Conservation (phyloP, 1,284 basidiomycete species). For the Malassezia nana region DNA sequence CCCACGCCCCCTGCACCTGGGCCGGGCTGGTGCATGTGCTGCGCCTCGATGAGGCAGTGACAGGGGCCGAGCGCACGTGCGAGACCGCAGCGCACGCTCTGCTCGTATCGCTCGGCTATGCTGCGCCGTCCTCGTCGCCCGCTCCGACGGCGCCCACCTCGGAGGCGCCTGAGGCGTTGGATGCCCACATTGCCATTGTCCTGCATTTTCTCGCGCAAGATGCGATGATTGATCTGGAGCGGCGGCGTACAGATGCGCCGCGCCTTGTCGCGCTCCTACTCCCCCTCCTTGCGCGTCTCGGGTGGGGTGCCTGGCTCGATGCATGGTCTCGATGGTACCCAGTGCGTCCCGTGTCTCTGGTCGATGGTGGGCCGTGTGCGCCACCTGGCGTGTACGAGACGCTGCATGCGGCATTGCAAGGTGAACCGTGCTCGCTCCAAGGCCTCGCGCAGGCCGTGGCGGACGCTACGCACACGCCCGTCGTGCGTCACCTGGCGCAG, state of each 20-base stretch:
- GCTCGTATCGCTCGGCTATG: neutral
- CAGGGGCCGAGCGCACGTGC: neutral
- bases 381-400: conserved; percentile 4
- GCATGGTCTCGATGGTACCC: conserved; percentile 12
- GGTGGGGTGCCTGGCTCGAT: conserved; percentile 9
- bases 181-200: conserved; percentile 6
- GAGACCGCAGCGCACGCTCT: neutral
- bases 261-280: conserved; percentile 11
- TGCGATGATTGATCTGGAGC: conserved; percentile 16
- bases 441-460: neutral
- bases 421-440: neutral
- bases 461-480: neutral
- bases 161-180: neutral
- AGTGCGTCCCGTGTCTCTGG: neutral
- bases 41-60: neutral
- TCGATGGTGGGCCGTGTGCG: neutral
- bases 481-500: neutral
- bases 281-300: neutral
- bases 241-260: conserved; percentile 8
- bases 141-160: neutral
- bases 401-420: neutral
- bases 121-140: neutral
- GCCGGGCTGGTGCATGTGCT: neutral
- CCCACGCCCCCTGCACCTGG: neutral
- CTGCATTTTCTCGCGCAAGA: conserved; percentile 33